These are phyloP conservation scores for Cercospora nicotianae DNA, from an alignment of 2,329 filamentous ascomycete genomes.

Conservation along the genomic window DNA sequence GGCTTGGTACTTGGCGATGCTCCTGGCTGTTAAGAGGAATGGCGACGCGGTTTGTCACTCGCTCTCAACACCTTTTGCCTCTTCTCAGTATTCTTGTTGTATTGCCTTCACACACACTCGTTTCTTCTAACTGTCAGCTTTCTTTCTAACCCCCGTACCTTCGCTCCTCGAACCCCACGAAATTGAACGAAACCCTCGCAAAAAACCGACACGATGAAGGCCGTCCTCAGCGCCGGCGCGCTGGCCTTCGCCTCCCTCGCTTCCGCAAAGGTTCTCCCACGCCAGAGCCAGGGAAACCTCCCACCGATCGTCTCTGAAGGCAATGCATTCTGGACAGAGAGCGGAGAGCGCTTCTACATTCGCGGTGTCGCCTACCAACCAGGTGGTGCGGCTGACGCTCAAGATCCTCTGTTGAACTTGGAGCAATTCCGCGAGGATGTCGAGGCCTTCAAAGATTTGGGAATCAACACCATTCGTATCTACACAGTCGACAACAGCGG, in stretches of 20 bases:
- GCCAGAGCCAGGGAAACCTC: slow-evolving; percentile 22
- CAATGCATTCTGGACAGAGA: slow-evolving; percentile 58
- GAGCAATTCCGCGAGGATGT: slow-evolving; percentile 75
- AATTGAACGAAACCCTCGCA: not conserved
- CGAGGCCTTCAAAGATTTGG: slow-evolving; percentile 74
- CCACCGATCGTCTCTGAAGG: slow-evolving; percentile 31
- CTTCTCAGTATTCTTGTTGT: slow-evolving; percentile 9
- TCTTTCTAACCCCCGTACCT: not conserved
- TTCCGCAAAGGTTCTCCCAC: slow-evolving; percentile 22
- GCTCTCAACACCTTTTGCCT: slow-evolving; percentile 11
- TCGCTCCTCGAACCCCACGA: not conserved
- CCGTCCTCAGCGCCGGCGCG: slow-evolving; percentile 19
- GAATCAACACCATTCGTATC: slow-evolving; percentile 85
- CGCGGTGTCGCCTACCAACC: slow-evolving; percentile 57
- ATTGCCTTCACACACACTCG: slow-evolving; percentile 3
- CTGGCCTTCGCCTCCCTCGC: slow-evolving; percentile 26
- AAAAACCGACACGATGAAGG: slow-evolving; percentile 24
- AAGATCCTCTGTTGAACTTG: slow-evolving; percentile 73
- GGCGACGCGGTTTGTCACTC: not conserved
- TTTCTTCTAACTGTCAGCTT: slow-evolving; percentile 11
- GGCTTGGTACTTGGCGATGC: slow-evolving; percentile 12
- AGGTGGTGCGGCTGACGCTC: slow-evolving; percentile 61
- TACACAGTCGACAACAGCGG: slow-evolving; percentile 89
- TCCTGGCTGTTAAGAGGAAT: slow-evolving; percentile 6
- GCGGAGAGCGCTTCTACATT: slow-evolving; percentile 60